Percentiles rank a stretch among this genome's conserved stretches.
Evolutionary conservation across 2,329 filamentous ascomycete species (phyloP).

Genomic region (Stagonosporopsis rhizophila): DNA sequence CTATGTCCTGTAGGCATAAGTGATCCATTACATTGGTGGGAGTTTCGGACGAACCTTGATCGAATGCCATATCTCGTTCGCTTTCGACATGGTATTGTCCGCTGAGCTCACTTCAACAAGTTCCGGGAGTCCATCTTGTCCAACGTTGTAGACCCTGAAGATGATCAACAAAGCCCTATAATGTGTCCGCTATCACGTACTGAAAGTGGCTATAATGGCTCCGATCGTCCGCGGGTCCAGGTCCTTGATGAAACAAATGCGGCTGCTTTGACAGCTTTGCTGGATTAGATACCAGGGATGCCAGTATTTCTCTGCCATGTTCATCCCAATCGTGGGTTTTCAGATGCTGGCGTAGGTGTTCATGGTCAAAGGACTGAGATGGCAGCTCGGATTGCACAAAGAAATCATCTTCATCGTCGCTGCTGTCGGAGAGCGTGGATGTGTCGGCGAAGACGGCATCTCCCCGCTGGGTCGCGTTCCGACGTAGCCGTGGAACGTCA

Average conservation of each 20-base stretch:
- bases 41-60: constrained; percentile 19
- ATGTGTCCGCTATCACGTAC: neutral
- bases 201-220: constrained; percentile 60
- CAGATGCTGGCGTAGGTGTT: constrained; percentile 55
- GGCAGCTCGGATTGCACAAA: constrained; percentile 52
- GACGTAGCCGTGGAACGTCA: constrained; percentile 31
- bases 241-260: constrained; percentile 53
- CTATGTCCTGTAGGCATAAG: constrained; percentile 37
- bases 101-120: constrained; percentile 44
- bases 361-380: constrained; percentile 51
- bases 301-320: constrained; percentile 51
- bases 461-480: constrained; percentile 32
- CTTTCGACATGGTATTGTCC: constrained; percentile 46
- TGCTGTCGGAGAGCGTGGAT: constrained; percentile 46
- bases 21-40: neutral
- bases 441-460: constrained; percentile 43
- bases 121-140: constrained; percentile 54
- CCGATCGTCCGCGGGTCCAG: constrained; percentile 52
- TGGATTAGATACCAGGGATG: constrained; percentile 54
- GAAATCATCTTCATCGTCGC: constrained; percentile 46
- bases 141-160: constrained; percentile 60
- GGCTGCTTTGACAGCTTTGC: constrained; percentile 52
- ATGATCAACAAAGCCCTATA: neutral
- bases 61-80: constrained; percentile 42
- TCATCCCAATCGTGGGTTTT: constrained; percentile 53